Evolutionary conservation across 75 land plant species (phyloP).

Genomic region (Sequoiadendron giganteum): DNA sequence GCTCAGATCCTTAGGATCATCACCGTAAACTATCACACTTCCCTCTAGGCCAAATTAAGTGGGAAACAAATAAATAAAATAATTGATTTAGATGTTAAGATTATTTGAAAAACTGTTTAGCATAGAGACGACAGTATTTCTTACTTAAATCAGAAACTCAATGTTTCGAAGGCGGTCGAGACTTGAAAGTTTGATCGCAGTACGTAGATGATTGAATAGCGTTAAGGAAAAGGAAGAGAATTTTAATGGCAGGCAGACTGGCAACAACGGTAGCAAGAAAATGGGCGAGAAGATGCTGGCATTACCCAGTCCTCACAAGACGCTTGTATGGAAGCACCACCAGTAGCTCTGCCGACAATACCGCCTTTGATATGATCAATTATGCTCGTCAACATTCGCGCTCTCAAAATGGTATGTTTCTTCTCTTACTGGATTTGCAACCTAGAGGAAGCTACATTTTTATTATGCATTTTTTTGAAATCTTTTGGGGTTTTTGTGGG

Average conservation of each 20-base stretch:
- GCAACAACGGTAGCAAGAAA: neutral
- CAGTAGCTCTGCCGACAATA: neutral
- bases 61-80: too few species aligned
- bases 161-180: neutral
- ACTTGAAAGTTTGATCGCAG: neutral
- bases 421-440: neutral
- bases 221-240: neutral
- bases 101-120: too few species aligned
- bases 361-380: constrained; percentile 8
- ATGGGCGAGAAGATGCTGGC: neutral
- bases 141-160: too few species aligned
- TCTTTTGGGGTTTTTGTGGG: neutral
- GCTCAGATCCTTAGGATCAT: too few species aligned
- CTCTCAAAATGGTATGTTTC: neutral
- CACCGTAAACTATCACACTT: too few species aligned
- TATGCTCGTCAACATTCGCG: constrained; percentile 5
- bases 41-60: too few species aligned
- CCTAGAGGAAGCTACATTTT: neutral
- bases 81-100: too few species aligned
- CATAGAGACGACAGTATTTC: too few species aligned
- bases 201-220: neutral
- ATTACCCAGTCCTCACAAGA: neutral
- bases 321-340: neutral
- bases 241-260: neutral
- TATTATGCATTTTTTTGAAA: neutral